Percentiles rank a stretch among this genome's conserved stretches.
These are phyloP conservation scores for Naganishia randhawae DNA, from an alignment of 768 basidiomycete genomes.

Conservation along the genomic window DNA sequence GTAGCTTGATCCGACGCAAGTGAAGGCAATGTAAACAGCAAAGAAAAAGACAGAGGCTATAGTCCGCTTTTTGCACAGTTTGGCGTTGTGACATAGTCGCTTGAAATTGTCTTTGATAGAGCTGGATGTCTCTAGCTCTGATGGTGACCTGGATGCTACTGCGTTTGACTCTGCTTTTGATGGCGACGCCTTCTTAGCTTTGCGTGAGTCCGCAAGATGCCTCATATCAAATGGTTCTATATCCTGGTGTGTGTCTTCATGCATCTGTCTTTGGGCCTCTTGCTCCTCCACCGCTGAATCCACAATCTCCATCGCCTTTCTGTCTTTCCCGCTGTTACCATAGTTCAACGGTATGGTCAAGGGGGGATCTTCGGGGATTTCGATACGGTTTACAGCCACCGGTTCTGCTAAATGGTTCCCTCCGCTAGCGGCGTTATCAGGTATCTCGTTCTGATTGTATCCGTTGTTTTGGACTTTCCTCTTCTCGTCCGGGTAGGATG, in stretches of 20 bases:
- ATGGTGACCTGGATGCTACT: neutral
- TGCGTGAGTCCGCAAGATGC: too few species aligned
- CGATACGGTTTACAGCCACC: neutral
- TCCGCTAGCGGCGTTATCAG: neutral
- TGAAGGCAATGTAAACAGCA: neutral
- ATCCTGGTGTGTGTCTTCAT: too few species aligned
- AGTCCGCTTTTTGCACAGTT: neutral
- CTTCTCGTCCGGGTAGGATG: neutral
- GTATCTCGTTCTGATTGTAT: neutral
- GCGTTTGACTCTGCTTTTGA: neutral
- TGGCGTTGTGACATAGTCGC: neutral
- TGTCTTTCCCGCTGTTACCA: neutral
- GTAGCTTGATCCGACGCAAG: neutral
- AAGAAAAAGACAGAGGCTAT: neutral
- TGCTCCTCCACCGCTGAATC: neutral
- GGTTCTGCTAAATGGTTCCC: neutral
- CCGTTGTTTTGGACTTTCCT: neutral
- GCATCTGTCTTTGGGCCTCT: neutral
- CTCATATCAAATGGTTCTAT: too few species aligned
- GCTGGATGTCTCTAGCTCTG: neutral
- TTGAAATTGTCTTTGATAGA: neutral
- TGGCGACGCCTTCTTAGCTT: neutral
- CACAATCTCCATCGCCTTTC: neutral
- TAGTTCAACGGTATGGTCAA: neutral
- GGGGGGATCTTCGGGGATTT: neutral